Base-by-base conservation (phyloP, 768 basidiomycete genomes). In the Cyclocybe aegerita region DNA sequence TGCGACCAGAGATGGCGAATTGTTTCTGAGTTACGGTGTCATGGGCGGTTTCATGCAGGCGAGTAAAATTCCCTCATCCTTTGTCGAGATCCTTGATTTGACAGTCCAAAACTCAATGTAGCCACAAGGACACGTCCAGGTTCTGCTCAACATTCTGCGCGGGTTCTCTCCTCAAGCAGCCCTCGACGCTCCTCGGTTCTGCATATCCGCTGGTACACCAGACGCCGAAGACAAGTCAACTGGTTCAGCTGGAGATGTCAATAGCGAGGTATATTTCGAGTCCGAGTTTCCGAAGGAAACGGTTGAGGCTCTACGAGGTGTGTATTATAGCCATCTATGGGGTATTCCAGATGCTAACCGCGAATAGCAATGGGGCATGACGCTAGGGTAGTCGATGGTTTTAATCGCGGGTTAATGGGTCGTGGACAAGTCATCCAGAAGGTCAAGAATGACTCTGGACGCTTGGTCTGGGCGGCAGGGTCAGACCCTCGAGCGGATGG, bases 101-200 rank as follows among this genome's bases (percentile, higher is more conserved):
- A 38, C 8, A 9, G 35, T 17, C 11, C 29, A 38, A 44, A 11
- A 35, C 31, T 10, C 7, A 16, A 9, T 33, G 32, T 14, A 97
- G 82, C 96, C 96, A 1, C 94, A 96, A 76, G 95, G 97, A 0
- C 96, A 98, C 59, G 80, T 98, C 3, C 97, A 99, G 69, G 94
- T 98, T 6, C 75, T 98, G 17, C 69, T 98, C 29, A 97, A 94
- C 63, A 80, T 97, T 45, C 78, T 98, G 23, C 81, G 93, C 40
- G 95, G 95, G 2, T 91, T 83, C 66, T 88, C 85, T 2, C 79
- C 85, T 0, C 97, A 99, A 70, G 83, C 90, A 3, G 90, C 94
- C 10, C 80, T 99, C 34, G 96, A 98, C 68, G 88, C 93, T 0
- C 96, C 95, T 7, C 84, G 96, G 10, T 97, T 98, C 73, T 98